Base-by-base conservation (phyloP, 352 stramenopile species). In the Phytophthora pinifolia region DNA sequence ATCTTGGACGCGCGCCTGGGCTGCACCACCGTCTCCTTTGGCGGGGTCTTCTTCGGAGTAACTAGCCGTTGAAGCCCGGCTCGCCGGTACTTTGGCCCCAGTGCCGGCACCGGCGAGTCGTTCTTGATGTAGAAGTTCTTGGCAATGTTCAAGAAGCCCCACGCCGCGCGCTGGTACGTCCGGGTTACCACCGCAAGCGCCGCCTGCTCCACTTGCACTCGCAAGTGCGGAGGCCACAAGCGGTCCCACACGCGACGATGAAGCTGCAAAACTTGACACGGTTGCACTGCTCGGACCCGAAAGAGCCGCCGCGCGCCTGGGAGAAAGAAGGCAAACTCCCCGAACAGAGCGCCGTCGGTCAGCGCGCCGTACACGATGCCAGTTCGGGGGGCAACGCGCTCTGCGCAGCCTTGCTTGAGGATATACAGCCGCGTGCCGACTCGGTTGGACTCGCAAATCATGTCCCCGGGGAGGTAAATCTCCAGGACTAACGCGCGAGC, bases 41-140 rank as follows among this genome's bases (percentile, higher is more conserved):
- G 13, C 25, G 51, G 53, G 22, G 15, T 20, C 29, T 17, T 35
- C 20, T 39, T 66, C 25, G 12, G 12, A n/a, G 52, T 31, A 47
- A 55, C 30, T 12, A 15, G 4, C 14, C 34, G 42, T 27, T 17
- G 6, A 6, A 17, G 33, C 20, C 27, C 10, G 8, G 32, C 29
- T 4, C 45, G 45, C 30, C 39, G 54, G 3, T 27, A 27, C 34
- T 44, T 53, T 34, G 38, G 37, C 5, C 55, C 46, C 44, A 74
- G 27, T 0, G 59, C 7, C 9, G 66, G 53, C 35, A 70, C 35
- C 2, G 62, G 52, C 33, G 65, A 41, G 15, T 84, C 76, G 18
- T 77, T 79, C 42, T 80, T 81, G 33, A 75, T 67, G 57, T 74
- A 80, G 20, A 90, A 76, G 32, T 88, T 87, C 52, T 86, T 91